phyloP scores from a whole-genome alignment of 2,329 filamentous ascomycete species.

The Colletotrichum ledebouriae region DNA sequence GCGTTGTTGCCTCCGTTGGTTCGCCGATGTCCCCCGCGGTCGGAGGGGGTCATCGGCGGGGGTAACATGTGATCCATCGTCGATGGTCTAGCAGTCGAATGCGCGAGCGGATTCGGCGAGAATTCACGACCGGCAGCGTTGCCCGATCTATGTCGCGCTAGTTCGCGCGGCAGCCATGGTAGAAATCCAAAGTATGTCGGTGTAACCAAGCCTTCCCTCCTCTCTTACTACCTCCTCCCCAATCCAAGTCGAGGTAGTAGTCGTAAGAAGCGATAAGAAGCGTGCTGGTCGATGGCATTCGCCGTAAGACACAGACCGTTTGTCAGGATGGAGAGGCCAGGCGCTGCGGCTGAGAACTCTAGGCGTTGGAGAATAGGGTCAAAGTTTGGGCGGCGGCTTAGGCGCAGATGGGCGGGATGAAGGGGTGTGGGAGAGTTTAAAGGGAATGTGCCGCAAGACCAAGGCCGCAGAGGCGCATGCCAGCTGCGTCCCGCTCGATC shows the following conservation, averaged over 20 bases:
- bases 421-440: constrained; percentile 33
- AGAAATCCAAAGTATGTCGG: constrained; percentile 8
- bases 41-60: constrained; percentile 54
- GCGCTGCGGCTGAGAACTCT: constrained; percentile 17
- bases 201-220: constrained; percentile 3
- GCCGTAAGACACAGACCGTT: not conserved
- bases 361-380: constrained; percentile 7
- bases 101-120: constrained; percentile 8
- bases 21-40: constrained; percentile 49
- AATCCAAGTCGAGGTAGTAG: not conserved
- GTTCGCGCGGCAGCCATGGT: constrained; percentile 33
- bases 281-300: not conserved
- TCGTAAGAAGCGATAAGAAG: not conserved
- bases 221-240: constrained; percentile 1
- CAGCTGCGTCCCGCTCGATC: constrained; percentile 19
- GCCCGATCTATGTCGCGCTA: constrained; percentile 34
- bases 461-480: constrained; percentile 27
- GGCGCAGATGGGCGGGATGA: constrained; percentile 6
- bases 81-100: constrained; percentile 5
- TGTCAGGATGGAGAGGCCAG: constrained; percentile 7
- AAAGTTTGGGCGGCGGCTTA: constrained; percentile 4
- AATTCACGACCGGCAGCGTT: constrained; percentile 23
- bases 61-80: constrained; percentile 56
- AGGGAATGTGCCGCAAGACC: constrained; percentile 11
- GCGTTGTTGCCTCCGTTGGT: constrained; percentile 75